Percentiles rank a stretch among this genome's conserved stretches.
Conservation (phyloP, 2,329 filamentous ascomycete species). For the Colletotrichum kahawae region DNA sequence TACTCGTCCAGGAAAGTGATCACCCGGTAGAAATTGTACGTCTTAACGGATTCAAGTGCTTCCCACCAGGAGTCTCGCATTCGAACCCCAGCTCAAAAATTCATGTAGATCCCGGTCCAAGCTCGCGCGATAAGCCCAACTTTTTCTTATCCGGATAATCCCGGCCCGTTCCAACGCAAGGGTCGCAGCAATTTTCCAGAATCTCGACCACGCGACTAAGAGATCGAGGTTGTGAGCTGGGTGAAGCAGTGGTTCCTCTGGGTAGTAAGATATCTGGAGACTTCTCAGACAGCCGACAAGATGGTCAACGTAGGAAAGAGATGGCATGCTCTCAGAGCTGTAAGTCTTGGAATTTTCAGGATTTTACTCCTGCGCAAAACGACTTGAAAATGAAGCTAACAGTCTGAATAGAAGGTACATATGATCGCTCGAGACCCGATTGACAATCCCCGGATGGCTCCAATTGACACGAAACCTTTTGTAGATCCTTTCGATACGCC, state of each 20-base stretch:
- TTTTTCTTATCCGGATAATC: constrained; percentile 16
- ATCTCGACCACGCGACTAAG: constrained; percentile 11
- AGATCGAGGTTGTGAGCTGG: neutral
- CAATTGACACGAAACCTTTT: constrained; percentile 29
- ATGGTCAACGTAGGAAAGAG: constrained; percentile 57
- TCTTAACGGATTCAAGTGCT: neutral
- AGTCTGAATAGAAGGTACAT: constrained; percentile 21
- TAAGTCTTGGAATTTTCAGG: constrained; percentile 49
- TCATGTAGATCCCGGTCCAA: neutral
- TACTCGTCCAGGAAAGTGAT: constrained; percentile 24
- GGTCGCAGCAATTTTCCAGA: constrained; percentile 23
- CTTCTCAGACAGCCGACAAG: constrained; percentile 24
- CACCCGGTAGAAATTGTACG: neutral
- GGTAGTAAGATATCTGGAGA: neutral
- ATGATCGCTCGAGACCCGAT: neutral
- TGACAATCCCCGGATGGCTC: neutral
- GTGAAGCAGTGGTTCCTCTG: neutral
- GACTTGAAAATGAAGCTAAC: constrained; percentile 8
- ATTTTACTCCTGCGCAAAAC: neutral
- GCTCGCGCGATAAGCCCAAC: constrained; percentile 2
- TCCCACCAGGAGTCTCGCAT: neutral
- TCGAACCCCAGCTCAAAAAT: neutral
- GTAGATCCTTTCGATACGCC: constrained; percentile 76
- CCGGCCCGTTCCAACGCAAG: constrained; percentile 11
- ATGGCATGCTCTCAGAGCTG: constrained; percentile 75